Base-by-base conservation (phyloP, 176 grass and related monocot genomes). In the Lolium perenne region DNA sequence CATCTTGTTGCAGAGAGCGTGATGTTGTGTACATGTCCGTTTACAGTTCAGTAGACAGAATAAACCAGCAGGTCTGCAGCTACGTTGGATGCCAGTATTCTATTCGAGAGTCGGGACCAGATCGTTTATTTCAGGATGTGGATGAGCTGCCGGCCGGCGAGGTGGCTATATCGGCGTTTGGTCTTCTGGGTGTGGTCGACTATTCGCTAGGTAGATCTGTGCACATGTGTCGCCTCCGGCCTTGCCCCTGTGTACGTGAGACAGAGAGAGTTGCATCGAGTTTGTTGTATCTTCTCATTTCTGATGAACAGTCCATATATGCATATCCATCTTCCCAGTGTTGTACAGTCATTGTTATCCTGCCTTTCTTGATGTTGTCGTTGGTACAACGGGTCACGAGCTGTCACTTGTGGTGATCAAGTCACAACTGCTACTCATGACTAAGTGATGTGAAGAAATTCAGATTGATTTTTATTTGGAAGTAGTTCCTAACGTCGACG, bases 271-370 rank as follows among this genome's bases (percentile, higher is more conserved):
- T 17, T 35, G 5, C 25, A 65, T 21, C n/a, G 15, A 26, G 63
- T 63, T 54, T 32, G 49, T 18, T 10, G 21, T 45, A 16, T 45
- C 15, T 81, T 38, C 5, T 23, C 23, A 71, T 54, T 81, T 38
- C 8, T 23, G 38, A 78, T 78, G 23, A 70, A n/a, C 23, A 83
- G 78, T 87, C 54, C 45, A 77, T 12, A 35, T 29, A 76, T 5
- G 13, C 22, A 48, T 14, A 66, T 75, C 21, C 11, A 67, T 51
- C 16, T 51, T 26, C 16, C 16, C 10, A 81, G 25, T 20, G 59
- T 16, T 48, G 16, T 64, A 6, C 46, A 17, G 10, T 64, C 23
- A 6, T 23, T 49, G 15, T 21, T n/a, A 1, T 40, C 56, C 10
- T 41, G 29, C 23, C 22, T 76, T 40, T 59, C 32, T 78, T 65